Conservation (phyloP, 1,139 yeast genomes). For the Candida sojae region DNA sequence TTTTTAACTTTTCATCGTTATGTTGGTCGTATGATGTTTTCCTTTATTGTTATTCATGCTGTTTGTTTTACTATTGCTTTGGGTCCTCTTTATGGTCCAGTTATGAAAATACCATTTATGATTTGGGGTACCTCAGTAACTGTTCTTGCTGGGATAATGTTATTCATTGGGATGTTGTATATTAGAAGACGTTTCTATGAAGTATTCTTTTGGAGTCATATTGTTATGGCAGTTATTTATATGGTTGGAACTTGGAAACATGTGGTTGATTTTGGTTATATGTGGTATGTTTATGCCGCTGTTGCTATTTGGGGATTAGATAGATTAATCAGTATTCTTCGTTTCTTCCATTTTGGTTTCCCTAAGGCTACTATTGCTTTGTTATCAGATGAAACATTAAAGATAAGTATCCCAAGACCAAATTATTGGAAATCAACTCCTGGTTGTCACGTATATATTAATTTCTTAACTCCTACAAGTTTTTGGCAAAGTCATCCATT, state of each 20-base stretch:
- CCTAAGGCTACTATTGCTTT: conserved; percentile 45
- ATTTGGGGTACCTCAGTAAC: conserved; percentile 54
- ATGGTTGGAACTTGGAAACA: conserved; percentile 66
- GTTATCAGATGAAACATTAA: conserved; percentile 45
- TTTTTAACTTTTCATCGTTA: conserved; percentile 55
- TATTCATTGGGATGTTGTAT: conserved; percentile 48
- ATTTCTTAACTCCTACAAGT: conserved; percentile 51
- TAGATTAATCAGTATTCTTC: conserved; percentile 49
- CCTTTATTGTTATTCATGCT: conserved; percentile 38
- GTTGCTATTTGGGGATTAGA: conserved; percentile 67
- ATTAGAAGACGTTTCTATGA: conserved; percentile 66
- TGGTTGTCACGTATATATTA: conserved; percentile 66
- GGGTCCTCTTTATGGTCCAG: conserved; percentile 15
- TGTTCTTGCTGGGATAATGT: conserved; percentile 35
- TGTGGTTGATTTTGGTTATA: conserved; percentile 48
- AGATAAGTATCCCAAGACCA: conserved; percentile 42
- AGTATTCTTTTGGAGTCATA: conserved; percentile 60
- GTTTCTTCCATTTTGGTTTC: conserved; percentile 51
- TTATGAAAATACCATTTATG: conserved; percentile 35
- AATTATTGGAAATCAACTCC: conserved; percentile 39
- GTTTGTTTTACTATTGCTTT: conserved; percentile 24
- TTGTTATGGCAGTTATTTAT: conserved; percentile 55
- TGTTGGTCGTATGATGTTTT: conserved; percentile 45
- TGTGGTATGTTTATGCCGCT: conserved; percentile 52
- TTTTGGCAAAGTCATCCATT: conserved; percentile 80